phyloP scores from a whole-genome alignment of 1,139 yeast species.

The Candida buenavistaensis region DNA sequence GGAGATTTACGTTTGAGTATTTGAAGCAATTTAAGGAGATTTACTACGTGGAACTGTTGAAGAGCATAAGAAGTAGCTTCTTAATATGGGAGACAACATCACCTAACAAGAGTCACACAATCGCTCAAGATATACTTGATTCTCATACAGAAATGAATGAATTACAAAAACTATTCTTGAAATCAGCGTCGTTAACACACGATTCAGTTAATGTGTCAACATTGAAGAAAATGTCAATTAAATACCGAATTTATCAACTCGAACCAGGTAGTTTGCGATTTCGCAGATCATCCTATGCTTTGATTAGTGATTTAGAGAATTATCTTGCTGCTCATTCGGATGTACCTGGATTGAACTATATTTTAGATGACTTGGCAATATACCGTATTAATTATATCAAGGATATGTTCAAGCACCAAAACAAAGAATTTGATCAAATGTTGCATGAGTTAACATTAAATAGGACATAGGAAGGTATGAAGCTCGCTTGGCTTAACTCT shows the following conservation, averaged over 20 bases:
- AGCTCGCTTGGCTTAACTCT: background rate
- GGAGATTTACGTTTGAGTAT: conserved; percentile 45
- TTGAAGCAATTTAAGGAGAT: conserved; percentile 24
- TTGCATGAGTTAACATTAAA: conserved; percentile 4
- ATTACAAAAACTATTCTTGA: conserved; percentile 29
- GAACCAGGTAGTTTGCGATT: conserved; percentile 10
- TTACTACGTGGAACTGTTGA: conserved; percentile 24
- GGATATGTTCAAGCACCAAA: conserved; percentile 5
- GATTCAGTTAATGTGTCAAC: conserved; percentile 3
- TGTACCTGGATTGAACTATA: background rate
- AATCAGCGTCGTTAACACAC: conserved; percentile 14
- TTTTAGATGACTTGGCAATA: conserved; percentile 5
- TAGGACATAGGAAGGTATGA: conserved; percentile 2
- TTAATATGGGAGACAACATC: conserved; percentile 43
- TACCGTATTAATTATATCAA: conserved; percentile 6
- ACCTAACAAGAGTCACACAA: conserved; percentile 14
- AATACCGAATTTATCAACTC: conserved; percentile 26
- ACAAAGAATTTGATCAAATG: background rate
- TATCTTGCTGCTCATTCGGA: conserved; percentile 8
- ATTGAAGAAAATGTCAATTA: conserved; percentile 33
- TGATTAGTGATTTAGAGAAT: conserved; percentile 21
- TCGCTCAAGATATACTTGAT: conserved; percentile 19
- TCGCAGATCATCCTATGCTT: conserved; percentile 17
- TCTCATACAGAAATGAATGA: conserved; percentile 18
- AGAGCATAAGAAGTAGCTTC: conserved; percentile 29